phyloP scores from a whole-genome alignment of 2,329 filamentous ascomycete species.

The Sodiomyces alkalinus region DNA sequence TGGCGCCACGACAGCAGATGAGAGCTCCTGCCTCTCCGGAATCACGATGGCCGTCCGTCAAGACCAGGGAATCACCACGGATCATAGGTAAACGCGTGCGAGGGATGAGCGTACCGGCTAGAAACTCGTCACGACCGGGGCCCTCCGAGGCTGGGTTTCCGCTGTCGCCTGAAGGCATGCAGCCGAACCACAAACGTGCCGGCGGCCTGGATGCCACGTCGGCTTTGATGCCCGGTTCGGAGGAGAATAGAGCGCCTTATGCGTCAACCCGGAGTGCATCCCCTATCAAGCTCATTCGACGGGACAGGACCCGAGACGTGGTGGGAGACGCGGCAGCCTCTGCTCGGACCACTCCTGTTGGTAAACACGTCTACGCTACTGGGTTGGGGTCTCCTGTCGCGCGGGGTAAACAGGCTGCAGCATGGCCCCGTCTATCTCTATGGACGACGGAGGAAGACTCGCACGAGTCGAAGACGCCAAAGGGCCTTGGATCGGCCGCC shows the following conservation, averaged over 20 bases:
- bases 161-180: no score
- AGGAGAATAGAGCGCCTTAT: neutral
- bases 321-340: conserved; percentile 1
- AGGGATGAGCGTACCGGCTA: no score
- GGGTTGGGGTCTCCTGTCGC: neutral
- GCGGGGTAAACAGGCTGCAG: neutral
- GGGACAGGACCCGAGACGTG: neutral
- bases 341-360: conserved; percentile 1
- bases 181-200: no score
- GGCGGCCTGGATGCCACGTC: no score
- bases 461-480: neutral
- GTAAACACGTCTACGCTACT: neutral
- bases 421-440: neutral
- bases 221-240: no score
- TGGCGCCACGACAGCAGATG: no score
- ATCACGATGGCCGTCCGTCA: no score
- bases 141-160: no score
- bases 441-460: neutral
- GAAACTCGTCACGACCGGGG: no score
- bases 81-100: no score
- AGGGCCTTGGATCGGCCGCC: conserved; percentile 2
- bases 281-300: conserved; percentile 4
- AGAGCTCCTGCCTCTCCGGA: no score
- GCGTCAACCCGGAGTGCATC: conserved; percentile 1
- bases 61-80: no score